Evolutionary conservation across 106 monocot species (phyloP).

Genomic region (Iris macrosiphon): DNA sequence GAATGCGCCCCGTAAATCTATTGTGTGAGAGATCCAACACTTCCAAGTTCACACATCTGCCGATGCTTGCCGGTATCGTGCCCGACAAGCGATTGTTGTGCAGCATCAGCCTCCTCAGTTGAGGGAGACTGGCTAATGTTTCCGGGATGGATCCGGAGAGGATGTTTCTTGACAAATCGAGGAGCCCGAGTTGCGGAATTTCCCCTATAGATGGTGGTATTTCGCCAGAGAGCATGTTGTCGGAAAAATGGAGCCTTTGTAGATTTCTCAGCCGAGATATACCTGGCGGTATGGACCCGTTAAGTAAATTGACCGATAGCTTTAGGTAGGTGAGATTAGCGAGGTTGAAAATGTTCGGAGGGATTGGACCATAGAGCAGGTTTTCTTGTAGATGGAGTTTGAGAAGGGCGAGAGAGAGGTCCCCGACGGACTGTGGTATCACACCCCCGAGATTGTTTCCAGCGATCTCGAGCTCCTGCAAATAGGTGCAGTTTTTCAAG

Average conservation of each 20-base stretch:
- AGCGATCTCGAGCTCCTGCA: constrained; percentile 65
- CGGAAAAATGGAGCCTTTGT: constrained; percentile 47
- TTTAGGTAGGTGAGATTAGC: constrained; percentile 78
- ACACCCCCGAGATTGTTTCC: constrained; percentile 43
- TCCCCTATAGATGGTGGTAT: constrained; percentile 55
- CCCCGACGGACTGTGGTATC: constrained; percentile 43
- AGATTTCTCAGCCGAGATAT: constrained; percentile 38
- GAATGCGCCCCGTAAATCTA: constrained; percentile 49
- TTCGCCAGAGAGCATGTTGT: constrained; percentile 56
- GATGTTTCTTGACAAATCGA: constrained; percentile 57
- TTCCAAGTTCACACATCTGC: constrained; percentile 59
- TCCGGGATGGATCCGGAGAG: constrained; percentile 64
- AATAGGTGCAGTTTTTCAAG: constrained; percentile 39
- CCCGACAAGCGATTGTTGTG: constrained; percentile 64
- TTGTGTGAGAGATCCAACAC: constrained; percentile 79
- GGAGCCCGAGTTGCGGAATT: constrained; percentile 40
- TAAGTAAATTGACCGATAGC: constrained; percentile 62
- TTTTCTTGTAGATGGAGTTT: constrained; percentile 72
- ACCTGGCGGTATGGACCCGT: constrained; percentile 70
- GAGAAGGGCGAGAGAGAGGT: constrained; percentile 35
- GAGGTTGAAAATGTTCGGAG: constrained; percentile 58
- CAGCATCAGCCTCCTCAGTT: constrained; percentile 52
- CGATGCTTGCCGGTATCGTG: constrained; percentile 45
- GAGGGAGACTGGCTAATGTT: constrained; percentile 39
- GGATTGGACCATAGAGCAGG: constrained; percentile 48